Evolutionary conservation across 2,329 filamentous ascomycete species (phyloP), one percentile per base, ranked within the genome.

Genomic region (Aspergillus niger): DNA sequence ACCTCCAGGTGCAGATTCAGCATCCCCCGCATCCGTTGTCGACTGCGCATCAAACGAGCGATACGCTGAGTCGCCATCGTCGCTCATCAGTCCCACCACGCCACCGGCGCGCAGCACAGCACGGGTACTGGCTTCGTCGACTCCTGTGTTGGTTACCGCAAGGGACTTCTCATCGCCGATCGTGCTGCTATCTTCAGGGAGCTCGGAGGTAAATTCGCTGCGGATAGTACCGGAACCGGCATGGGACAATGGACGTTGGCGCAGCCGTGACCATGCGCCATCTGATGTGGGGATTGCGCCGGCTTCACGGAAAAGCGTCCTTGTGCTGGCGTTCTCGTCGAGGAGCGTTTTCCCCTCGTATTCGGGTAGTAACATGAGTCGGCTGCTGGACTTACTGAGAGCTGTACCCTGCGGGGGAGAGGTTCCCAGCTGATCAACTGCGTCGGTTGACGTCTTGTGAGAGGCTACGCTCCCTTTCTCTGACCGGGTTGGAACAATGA

Each of bases 271-370:
- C 15, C 70, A 55, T 5, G 63, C 68, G 4, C 62, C 50, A 41
- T 73, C 67, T 0, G 69, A 69, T 5, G 60, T 65, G 44, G 67
- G 63, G 5, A 74, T 63, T 13, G 65, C 65, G 2, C 70, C 72
- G 2, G 67, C 55, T 7, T 66, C 72, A 49, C 71, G 71, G 54
- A 73, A 73, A 8, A 75, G 63, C 2, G 70, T 66, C 32, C 70
- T 65, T 1, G 74, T 77, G 57, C 74, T 76, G 5, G 72, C 71
- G 10, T 73, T 74, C 13, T 74, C 72, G 30, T 73, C 69, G 1
- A 53, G 65, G 30, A 68, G 59, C 38, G 65, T 70, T 20, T 56
- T 65, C 10, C 68, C 68, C 8, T 73, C 71, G 24, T 73, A 69
- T 10, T 66, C 66, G 2, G 73, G 73, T 2, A 75, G 60, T 1